Percentiles rank a stretch among this genome's conserved stretches.
Conservation (phyloP, 495 filamentous ascomycete genomes). For the Aspergillus hancockii region DNA sequence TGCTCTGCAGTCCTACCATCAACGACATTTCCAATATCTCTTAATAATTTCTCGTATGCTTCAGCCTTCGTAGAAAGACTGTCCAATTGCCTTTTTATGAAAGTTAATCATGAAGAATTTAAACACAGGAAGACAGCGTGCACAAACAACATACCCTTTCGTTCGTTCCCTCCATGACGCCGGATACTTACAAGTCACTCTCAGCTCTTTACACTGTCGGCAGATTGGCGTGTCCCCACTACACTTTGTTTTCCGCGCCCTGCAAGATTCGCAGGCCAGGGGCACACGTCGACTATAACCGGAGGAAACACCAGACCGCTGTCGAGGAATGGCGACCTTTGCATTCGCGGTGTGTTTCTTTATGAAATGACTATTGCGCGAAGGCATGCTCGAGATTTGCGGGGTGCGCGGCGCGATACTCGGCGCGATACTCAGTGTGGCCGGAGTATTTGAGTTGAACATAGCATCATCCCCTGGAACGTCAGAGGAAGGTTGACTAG, state of each 20-base stretch:
- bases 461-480: slow-evolving; percentile 8
- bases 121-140: slow-evolving; percentile 12
- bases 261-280: slow-evolving; percentile 22
- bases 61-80: slow-evolving; percentile 46
- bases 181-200: slow-evolving; percentile 51
- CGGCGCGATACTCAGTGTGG: slow-evolving; percentile 1
- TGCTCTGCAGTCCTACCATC: slow-evolving; percentile 34
- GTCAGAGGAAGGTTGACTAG: slow-evolving; percentile 16
- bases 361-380: slow-evolving; percentile 10
- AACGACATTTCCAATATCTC: slow-evolving; percentile 38
- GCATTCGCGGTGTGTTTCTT: slow-evolving; percentile 26
- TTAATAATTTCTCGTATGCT: slow-evolving; percentile 52
- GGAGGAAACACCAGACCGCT: slow-evolving; percentile 26
- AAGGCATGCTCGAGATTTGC: slow-evolving; percentile 4
- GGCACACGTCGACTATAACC: slow-evolving; percentile 48
- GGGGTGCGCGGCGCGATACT: slow-evolving; percentile 7
- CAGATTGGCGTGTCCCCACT: slow-evolving; percentile 58
- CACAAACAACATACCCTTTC: slow-evolving; percentile 43
- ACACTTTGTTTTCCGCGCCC: slow-evolving; percentile 31
- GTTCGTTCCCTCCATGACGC: slow-evolving; percentile 59
- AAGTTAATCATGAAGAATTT: slow-evolving; percentile 16
- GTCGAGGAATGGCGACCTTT: slow-evolving; percentile 53
- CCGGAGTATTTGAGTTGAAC: slow-evolving; percentile 12
- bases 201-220: slow-evolving; percentile 57
- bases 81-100: slow-evolving; percentile 37